A percentile compares a stretch with the other conserved stretches of the same genome.
These are phyloP conservation scores for Strobilomyces confusus DNA, from an alignment of 768 basidiomycete species.

Conservation along the genomic window DNA sequence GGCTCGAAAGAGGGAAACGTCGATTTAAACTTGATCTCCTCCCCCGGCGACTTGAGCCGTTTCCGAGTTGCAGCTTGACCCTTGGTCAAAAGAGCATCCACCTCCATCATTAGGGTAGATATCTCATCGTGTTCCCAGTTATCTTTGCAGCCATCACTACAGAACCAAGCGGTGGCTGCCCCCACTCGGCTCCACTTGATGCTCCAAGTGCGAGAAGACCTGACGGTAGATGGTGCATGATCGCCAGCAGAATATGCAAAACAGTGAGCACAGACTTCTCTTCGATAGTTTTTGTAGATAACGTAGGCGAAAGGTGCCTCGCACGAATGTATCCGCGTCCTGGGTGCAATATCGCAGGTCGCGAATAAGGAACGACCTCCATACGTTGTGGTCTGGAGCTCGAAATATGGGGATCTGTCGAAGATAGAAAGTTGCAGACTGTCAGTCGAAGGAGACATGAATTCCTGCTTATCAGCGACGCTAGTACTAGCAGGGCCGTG, in stretches of 20 bases:
- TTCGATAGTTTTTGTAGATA: conserved; percentile 58
- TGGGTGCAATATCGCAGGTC: conserved; percentile 36
- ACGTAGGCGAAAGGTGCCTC: conserved; percentile 52
- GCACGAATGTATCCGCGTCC: conserved; percentile 42
- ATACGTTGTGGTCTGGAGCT: conserved; percentile 35
- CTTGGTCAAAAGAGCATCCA: conserved; percentile 37
- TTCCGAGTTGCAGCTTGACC: conserved; percentile 27
- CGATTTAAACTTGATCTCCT: conserved; percentile 20
- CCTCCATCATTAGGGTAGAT: conserved; percentile 29
- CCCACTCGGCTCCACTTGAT: conserved; percentile 31
- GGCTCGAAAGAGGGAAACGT: conserved; percentile 13
- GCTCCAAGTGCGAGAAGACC: conserved; percentile 40
- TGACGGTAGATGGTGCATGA: conserved; percentile 12
- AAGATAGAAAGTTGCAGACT: background rate
- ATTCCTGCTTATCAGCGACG: background rate
- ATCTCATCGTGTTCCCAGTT: conserved; percentile 39
- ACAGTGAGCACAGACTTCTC: conserved; percentile 64
- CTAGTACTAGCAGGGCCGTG: too few species aligned
- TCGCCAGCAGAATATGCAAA: conserved; percentile 50
- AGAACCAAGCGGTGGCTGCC: conserved; percentile 53
- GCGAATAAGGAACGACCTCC: conserved; percentile 57
- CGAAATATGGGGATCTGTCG: conserved; percentile 13
- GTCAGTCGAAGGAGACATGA: conserved; percentile 6
- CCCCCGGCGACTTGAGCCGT: conserved; percentile 22
- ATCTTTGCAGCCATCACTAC: conserved; percentile 44